Conservation (phyloP, 2,329 filamentous ascomycete species). For the Phyllachora maydis region DNA sequence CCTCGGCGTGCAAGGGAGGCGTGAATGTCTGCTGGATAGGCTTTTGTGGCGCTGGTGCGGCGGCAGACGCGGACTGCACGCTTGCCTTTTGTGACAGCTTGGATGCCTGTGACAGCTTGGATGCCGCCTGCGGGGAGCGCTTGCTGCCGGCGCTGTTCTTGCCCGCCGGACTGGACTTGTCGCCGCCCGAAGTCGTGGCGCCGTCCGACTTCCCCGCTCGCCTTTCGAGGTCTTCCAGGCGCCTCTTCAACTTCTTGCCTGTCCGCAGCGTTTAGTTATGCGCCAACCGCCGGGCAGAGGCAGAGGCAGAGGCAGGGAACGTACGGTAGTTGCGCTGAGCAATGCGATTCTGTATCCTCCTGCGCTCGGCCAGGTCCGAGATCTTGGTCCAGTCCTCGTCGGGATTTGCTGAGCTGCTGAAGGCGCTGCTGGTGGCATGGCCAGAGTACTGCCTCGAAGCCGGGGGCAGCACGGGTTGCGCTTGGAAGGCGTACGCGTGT, state of each 20-base stretch:
- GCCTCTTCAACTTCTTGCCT: constrained; percentile 89
- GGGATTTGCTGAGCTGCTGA: constrained; percentile 82
- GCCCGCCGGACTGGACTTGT: constrained; percentile 14
- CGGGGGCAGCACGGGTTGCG: constrained; percentile 11
- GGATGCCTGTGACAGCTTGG: too few species aligned
- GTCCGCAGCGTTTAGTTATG: constrained; percentile 4
- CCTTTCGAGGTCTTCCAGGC: constrained; percentile 67
- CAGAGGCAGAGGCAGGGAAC: constrained; percentile 5
- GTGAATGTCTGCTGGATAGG: constrained; percentile 29
- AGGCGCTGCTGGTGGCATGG: constrained; percentile 78
- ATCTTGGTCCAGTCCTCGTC: constrained; percentile 99
- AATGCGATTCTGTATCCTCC: constrained; percentile 92
- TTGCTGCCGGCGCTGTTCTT: constrained; percentile 26
- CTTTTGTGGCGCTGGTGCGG: constrained; percentile 11
- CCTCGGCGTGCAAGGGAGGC: constrained; percentile 40
- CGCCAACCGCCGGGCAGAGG: constrained; percentile 1
- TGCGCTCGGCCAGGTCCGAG: constrained; percentile 82
- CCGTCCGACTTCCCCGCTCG: constrained; percentile 33
- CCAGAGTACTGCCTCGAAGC: constrained; percentile 45
- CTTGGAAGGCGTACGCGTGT: constrained; percentile 18
- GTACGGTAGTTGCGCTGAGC: constrained; percentile 92
- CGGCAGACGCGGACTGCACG: too few species aligned
- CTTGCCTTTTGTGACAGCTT: too few species aligned
- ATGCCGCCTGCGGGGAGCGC: constrained; percentile 13
- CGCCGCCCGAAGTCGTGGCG: constrained; percentile 8